Base-by-base conservation (phyloP, 2,329 filamentous ascomycete species). In the Nigrograna mackinnonii region DNA sequence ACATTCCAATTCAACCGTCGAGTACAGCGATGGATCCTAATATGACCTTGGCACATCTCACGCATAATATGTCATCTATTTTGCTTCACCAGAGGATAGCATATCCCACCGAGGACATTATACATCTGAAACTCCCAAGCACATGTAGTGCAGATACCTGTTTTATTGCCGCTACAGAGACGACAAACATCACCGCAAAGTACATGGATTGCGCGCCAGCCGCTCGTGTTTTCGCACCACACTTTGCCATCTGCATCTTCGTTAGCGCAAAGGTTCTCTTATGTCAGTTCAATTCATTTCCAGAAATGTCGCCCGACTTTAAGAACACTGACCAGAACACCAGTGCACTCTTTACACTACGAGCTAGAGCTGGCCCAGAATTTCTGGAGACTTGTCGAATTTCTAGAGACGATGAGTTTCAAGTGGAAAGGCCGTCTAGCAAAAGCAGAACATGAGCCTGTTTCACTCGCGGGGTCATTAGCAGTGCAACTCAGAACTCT, bases 191-290 rank as follows among this genome's bases (percentile, higher is more conserved):
- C 9, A 33, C 31, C n/a, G 18, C 31, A 12, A 33, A 33, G 31
- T 33, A 33, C 18, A 9, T 33, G 16, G 16, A 17, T 4, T 33
- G 18, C 18, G 31, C 31, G 13, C 31, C 31, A 12, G 31, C 31
- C 11, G 18, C 13, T 14, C 31, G n/a, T 3, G 31, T 33, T 17
- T 33, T 33, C 18, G 31, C 31, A 33, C 31, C 31, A 4, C 31
- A 33, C 18, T 33, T 33, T 33, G 31, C 31, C 18, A 17, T 33
- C 31, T 33, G 31, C 31, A 33, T 33, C 31, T 33, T 33, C 18
- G 31, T 33, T 17, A 33, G 31, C 18, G 31, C 31, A 33, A 33
- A 33, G 31, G 31, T 33, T 17, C 31, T 33, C 18, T 17, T 33
- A 33, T 12, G 31, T 33, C 16, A 33, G 31, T 33, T 14, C 16